These are phyloP conservation scores for Omphalotus guepiniiformis DNA, from an alignment of 768 basidiomycete genomes.

Conservation along the genomic window DNA sequence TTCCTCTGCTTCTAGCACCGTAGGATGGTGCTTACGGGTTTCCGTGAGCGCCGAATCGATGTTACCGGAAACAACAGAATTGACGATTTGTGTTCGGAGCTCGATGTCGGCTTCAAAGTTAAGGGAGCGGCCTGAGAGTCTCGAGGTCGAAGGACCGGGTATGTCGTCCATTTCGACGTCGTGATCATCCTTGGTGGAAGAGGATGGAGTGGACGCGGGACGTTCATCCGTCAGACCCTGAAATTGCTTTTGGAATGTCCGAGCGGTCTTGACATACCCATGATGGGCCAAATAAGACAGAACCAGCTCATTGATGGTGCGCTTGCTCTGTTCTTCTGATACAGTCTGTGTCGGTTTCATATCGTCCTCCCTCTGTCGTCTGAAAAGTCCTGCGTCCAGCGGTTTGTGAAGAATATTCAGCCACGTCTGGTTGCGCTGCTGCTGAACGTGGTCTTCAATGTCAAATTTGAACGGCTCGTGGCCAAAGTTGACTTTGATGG, in stretches of 20 bases:
- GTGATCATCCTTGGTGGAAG: slow-evolving; percentile 21
- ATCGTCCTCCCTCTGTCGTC: slow-evolving; percentile 18
- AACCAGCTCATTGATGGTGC: slow-evolving; percentile 68
- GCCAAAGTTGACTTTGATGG: slow-evolving; percentile 85
- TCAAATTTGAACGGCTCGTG: slow-evolving; percentile 83
- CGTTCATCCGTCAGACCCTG: slow-evolving; percentile 13
- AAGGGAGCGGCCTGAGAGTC: slow-evolving; percentile 14
- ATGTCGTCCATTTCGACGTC: slow-evolving; percentile 49
- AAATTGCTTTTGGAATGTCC: slow-evolving; percentile 56
- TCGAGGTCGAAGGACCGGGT: slow-evolving; percentile 12
- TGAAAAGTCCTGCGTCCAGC: slow-evolving; percentile 37
- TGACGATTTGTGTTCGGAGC: slow-evolving; percentile 65
- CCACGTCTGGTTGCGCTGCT: slow-evolving; percentile 66
- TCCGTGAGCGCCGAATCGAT: slow-evolving; percentile 64
- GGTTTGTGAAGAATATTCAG: slow-evolving; percentile 55
- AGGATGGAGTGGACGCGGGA: slow-evolving; percentile 12
- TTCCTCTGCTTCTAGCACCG: slow-evolving; percentile 61
- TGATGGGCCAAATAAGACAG: slow-evolving; percentile 80
- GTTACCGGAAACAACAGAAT: slow-evolving; percentile 63
- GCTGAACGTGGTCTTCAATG: slow-evolving; percentile 82
- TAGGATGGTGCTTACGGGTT: slow-evolving; percentile 52
- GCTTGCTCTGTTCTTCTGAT: slow-evolving; percentile 50
- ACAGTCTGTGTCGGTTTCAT: slow-evolving; percentile 18
- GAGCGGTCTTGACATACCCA: slow-evolving; percentile 72
- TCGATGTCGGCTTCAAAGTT: slow-evolving; percentile 52